Percentiles rank a stretch among this genome's conserved stretches.
Conservation (phyloP, 768 basidiomycete genomes). For the Tricholoma matsutake region DNA sequence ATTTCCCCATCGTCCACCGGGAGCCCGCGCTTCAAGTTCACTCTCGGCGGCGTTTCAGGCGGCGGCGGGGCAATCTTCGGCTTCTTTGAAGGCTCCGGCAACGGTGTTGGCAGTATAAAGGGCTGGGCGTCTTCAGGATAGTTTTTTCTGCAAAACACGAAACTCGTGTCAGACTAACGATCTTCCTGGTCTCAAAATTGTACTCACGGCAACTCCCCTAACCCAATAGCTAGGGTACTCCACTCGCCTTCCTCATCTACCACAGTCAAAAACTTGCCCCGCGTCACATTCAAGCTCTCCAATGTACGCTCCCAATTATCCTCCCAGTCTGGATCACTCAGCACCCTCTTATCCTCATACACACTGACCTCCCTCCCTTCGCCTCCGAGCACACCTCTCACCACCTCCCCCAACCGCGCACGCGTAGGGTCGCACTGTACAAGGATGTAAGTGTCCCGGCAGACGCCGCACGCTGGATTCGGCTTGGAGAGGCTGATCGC, state of each 20-base stretch:
- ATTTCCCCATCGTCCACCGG: slow-evolving; percentile 55
- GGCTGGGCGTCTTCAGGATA: slow-evolving; percentile 50
- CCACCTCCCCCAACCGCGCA: slow-evolving; percentile 68
- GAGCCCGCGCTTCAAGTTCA: slow-evolving; percentile 53
- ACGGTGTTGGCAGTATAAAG: slow-evolving; percentile 61
- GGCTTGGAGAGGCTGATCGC: slow-evolving; percentile 64
- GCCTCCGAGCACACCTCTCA: slow-evolving; percentile 62
- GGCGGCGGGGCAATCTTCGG: slow-evolving; percentile 37
- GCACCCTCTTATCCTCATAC: slow-evolving; percentile 80
- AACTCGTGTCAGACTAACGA: slow-evolving; percentile 5
- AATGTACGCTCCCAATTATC: slow-evolving; percentile 83
- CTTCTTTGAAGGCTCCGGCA: slow-evolving; percentile 53
- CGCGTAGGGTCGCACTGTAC: slow-evolving; percentile 71
- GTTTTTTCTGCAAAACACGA: slow-evolving; percentile 41
- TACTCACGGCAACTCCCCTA: slow-evolving; percentile 73
- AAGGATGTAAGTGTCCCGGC: slow-evolving; percentile 78
- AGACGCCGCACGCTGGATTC: slow-evolving; percentile 79
- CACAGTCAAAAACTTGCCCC: slow-evolving; percentile 86
- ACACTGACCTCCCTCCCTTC: slow-evolving; percentile 69
- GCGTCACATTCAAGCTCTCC: slow-evolving; percentile 72
- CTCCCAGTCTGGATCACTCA: slow-evolving; percentile 93
- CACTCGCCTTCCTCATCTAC: slow-evolving; percentile 83
- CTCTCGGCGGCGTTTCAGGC: slow-evolving; percentile 38
- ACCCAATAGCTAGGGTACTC: slow-evolving; percentile 66
- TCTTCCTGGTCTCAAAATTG: background rate